Evolutionary conservation across 1,284 basidiomycete genomes (phyloP), one percentile per base, ranked within the genome.

Genomic region (Ustilago tritici): DNA sequence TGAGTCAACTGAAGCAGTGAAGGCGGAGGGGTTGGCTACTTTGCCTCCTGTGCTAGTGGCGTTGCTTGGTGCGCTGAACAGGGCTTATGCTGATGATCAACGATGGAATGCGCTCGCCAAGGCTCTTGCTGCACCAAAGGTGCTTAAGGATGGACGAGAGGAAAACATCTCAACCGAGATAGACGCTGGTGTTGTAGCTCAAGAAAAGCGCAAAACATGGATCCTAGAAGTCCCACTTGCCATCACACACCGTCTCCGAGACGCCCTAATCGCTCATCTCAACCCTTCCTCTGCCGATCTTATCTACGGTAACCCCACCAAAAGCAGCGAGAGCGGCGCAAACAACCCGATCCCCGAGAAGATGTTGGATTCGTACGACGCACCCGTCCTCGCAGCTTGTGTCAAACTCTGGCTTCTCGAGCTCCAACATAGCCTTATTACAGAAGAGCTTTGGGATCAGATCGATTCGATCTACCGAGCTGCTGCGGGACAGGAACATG

Each of bases 121-220:
- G 19, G 61, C 65, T 3, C 46, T 66, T 3, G 17, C 53, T 17
- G 40, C 58, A 19, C 31, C 59, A 4, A 56, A n/a, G 17, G 49
- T 62, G 28, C 17, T 35, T 12, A 35, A 32, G 1, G 61, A 62
- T 3, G 61, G 43, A 31, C 54, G 34, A n/a, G 35, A 41, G 1
- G 46, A 60, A 5, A 41, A 34, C 14, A 3, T 53, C 15, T 8
- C 65, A 63, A 63, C 53, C 9, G 46, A 61, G 23, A 62, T 28
- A 9, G 65, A 72, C 12, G 49, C 35, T 23, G 53, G 38, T 12
- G 55, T 75, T 28, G 38, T 56, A n/a, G 70, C 58, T 28, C 49
- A 82, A 91, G 95, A 96, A 86, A 92, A 91, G 85, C 91, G 95
- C 73, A 94, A 92, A 87, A 89, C 91, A 1, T 98, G 95, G 95